Conservation (phyloP, 2,329 filamentous ascomycete genomes). For the Colletotrichum euphorbiae region DNA sequence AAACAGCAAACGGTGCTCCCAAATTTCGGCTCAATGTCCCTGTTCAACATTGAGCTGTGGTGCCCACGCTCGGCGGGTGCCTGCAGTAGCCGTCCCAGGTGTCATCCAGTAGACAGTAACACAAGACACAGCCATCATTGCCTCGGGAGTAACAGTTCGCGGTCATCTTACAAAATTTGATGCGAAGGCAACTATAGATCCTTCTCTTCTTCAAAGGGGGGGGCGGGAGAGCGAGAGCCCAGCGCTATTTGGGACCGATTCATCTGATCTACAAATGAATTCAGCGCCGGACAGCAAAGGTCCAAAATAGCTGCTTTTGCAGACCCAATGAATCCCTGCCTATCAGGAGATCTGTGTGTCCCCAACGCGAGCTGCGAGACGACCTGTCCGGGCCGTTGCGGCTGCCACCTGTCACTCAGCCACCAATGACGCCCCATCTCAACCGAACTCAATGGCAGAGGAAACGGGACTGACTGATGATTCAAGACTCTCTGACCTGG, state of each 20-base stretch:
- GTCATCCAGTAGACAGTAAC: neutral
- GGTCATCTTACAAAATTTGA: neutral
- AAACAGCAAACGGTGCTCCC: neutral
- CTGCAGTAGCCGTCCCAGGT: constrained; percentile 22
- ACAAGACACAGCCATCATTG: neutral
- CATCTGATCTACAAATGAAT: too few species aligned
- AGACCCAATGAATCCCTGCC: neutral
- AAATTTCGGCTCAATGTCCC: neutral
- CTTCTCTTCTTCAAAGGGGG: too few species aligned
- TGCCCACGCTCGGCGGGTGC: constrained; percentile 7
- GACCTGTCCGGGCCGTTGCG: neutral
- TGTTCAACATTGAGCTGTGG: neutral
- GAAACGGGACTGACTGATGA: neutral
- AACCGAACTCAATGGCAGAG: constrained; percentile 9
- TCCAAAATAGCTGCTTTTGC: neutral
- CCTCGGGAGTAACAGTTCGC: neutral
- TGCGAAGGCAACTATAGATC: too few species aligned
- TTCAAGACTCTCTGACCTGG: neutral
- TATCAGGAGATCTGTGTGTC: constrained; percentile 5
- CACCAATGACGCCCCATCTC: constrained; percentile 2
- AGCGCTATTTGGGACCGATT: too few species aligned
- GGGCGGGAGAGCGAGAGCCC: too few species aligned
- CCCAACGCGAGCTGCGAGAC: constrained; percentile 6
- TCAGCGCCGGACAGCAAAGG: too few species aligned
- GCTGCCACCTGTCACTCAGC: neutral